Base-by-base conservation (phyloP, 352 stramenopile genomes). In the Globisporangium nunn region DNA sequence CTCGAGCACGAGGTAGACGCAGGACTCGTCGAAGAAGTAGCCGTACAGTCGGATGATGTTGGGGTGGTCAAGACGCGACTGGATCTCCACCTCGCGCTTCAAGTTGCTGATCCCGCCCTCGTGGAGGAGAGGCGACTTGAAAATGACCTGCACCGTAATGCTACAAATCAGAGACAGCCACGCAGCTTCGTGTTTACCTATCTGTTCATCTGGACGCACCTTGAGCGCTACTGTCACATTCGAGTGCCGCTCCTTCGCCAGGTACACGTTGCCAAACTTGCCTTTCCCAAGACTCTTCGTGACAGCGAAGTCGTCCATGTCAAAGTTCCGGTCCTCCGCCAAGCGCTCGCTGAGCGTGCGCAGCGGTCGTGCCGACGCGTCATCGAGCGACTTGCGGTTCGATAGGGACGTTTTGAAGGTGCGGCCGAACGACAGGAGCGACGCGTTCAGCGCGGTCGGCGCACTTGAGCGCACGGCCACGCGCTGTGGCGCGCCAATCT, bases 21-120 rank as follows among this genome's bases (percentile, higher is more conserved):
- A 88, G 1, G 77, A 73, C 12, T 92, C 83, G 57, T 94, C 82
- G 60, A 92, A 89, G 52, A 96, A 96, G 70, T 94, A 93, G 33
- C 86, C 86, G 39, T 84, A 72, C 40, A 96, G 59, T 1, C 72
- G 72, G 18, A 93, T 59, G 47, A 96, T 68, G 53, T 94, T 92
- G 0, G 74, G 74, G 48, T 96, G 86, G 12, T 74, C 61, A 11
- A 96, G 71, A 1, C 81, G 78, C 23, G 72, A 74, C 67, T 96
- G 86, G 62, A 96, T 88, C 56, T 94, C 86, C 4, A 94, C 63
- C 60, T 96, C 86, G 1, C 86, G 82, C 51, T 91, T 83, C 33
- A 96, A 53, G 53, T 90, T 87, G 55, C 64, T 66, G 18, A 75
- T 54, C 0, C 71, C 75, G 15, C 76, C 72, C 39, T 88, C 78